These are phyloP conservation scores for Cucurbitaria berberidis DNA, from an alignment of 2,329 filamentous ascomycete genomes.

Conservation along the genomic window DNA sequence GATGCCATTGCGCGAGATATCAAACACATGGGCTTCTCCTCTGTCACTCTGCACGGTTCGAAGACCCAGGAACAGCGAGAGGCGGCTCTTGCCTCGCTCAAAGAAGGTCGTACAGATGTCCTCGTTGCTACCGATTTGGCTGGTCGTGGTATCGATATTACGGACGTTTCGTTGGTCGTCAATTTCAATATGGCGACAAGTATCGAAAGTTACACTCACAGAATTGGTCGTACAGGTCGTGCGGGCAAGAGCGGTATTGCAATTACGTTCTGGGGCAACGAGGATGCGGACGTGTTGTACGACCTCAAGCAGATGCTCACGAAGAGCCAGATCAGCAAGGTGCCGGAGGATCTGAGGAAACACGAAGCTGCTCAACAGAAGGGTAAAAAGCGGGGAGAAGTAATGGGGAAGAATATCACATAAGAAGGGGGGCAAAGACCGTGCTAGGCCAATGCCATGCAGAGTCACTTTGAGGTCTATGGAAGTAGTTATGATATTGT, in stretches of 20 bases:
- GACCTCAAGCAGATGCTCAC: conserved; percentile 94
- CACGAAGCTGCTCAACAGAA: conserved; percentile 93
- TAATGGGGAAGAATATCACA: conserved; percentile 20
- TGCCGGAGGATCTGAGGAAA: conserved; percentile 88
- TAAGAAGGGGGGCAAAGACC: neutral
- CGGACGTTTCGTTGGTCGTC: conserved; percentile 89
- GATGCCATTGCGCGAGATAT: conserved; percentile 94
- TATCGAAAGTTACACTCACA: conserved; percentile 96
- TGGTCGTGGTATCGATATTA: conserved; percentile 96
- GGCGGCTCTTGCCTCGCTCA: conserved; percentile 83
- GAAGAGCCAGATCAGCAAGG: conserved; percentile 85
- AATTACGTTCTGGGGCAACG: conserved; percentile 91
- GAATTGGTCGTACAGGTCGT: conserved; percentile 95
- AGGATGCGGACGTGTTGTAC: conserved; percentile 89
- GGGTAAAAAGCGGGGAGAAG: conserved; percentile 49
- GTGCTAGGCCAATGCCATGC: neutral
- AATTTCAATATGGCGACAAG: conserved; percentile 98
- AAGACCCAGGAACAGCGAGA: conserved; percentile 99
- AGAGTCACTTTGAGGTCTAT: neutral
- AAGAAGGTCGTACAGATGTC: conserved; percentile 79
- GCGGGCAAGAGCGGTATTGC: conserved; percentile 96
- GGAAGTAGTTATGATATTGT: neutral
- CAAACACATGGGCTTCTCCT: conserved; percentile 88
- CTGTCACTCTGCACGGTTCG: conserved; percentile 89
- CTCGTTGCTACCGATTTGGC: conserved; percentile 95